phyloP scores from a whole-genome alignment of 169 alveolate genomes.

The Perkinsus olseni region DNA sequence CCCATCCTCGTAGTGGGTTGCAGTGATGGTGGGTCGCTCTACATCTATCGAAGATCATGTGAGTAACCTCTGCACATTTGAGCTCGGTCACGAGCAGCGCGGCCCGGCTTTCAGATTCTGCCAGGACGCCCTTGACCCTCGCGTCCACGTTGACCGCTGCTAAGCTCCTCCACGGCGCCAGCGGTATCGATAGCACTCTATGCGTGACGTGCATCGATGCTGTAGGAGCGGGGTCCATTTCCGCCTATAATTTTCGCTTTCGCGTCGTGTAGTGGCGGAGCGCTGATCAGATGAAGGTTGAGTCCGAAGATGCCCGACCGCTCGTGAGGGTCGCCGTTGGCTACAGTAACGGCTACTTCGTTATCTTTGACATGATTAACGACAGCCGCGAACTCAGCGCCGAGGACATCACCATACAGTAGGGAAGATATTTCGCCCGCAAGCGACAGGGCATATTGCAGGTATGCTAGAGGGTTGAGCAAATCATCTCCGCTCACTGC shows the following conservation, averaged over 20 bases:
- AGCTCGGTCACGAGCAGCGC: background rate
- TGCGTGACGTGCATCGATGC: background rate
- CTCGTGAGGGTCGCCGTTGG: background rate
- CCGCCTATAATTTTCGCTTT: no score
- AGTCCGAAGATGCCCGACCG: no score
- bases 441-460: background rate
- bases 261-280: no score
- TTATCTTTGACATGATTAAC: background rate
- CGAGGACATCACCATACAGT: background rate
- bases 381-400: background rate
- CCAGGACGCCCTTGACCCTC: background rate
- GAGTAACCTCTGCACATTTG: background rate
- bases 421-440: background rate
- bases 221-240: background rate
- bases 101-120: background rate
- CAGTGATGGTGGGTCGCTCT: background rate
- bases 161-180: background rate
- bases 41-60: background rate
- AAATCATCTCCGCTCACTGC: background rate
- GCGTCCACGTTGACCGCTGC: background rate
- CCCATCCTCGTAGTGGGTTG: background rate
- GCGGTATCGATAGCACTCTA: background rate
- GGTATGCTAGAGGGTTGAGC: background rate
- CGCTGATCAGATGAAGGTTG: no score
- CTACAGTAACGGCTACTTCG: background rate